Conservation (phyloP, 345 rosid genomes). For the Barbarea vulgaris region DNA sequence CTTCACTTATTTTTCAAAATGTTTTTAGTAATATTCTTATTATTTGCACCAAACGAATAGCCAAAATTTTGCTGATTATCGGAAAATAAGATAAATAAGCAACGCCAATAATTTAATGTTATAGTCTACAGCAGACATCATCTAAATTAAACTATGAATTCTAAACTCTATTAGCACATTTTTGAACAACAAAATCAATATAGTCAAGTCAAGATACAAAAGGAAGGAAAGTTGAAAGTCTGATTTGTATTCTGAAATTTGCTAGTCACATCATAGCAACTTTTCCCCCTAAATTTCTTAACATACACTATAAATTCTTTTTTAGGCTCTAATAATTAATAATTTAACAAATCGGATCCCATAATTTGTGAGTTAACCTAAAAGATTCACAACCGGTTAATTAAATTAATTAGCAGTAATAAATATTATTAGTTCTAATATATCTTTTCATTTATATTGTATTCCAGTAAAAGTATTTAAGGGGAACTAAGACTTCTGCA, state of each 20-base stretch:
- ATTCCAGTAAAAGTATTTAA: neutral
- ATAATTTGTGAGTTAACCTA: neutral
- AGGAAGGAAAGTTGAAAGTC: neutral
- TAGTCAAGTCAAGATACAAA: too few relatives aligned
- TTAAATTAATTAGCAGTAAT: too few relatives aligned
- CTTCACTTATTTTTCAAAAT: neutral
- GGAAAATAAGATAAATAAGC: neutral
- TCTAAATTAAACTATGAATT: neutral
- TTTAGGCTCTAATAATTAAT: neutral
- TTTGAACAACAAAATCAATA: neutral
- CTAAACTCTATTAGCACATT: neutral
- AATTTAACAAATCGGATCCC: too few relatives aligned
- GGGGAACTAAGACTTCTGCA: neutral
- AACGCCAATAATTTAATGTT: too few relatives aligned
- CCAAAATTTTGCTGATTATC: neutral
- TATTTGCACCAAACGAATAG: neutral
- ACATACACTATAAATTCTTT: too few relatives aligned
- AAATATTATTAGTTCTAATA: too few relatives aligned
- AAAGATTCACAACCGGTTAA: neutral
- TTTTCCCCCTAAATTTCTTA: neutral
- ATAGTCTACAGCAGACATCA: too few relatives aligned
- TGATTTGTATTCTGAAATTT: neutral
- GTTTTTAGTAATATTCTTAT: neutral
- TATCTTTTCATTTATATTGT: too few relatives aligned
- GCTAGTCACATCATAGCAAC: neutral